Base-by-base conservation (phyloP, 2,329 filamentous ascomycete genomes). In the Aspergillus sp. region DNA sequence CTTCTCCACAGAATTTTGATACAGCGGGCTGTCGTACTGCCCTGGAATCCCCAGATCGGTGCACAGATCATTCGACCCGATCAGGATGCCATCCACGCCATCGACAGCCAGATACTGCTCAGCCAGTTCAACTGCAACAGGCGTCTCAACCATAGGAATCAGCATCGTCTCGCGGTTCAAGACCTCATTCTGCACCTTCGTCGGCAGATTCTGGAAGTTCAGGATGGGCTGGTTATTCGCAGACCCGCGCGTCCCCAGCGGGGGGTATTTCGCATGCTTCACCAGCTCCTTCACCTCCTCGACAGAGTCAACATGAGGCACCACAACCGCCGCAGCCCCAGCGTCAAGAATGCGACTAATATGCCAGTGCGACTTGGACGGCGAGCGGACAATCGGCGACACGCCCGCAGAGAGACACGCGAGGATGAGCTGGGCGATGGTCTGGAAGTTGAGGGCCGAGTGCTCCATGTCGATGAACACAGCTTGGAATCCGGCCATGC, bases 381-480 rank as follows among this genome's bases (percentile, higher is more conserved):
- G 77, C 1, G 71, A 70, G 9, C 77, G 76, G 6, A 79, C 77
- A 17, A 79, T 73, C 4, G 76, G 75, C 1, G 74, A 70, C 21
- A 79, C 69, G 11, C 74, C 74, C 41, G 69, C 75, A 51, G 72
- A 75, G 33, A 73, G 68, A 50, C 69, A 73, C 17, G 77, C 76
- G 6, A 77, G 68, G 51, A 72, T 71, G 11, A 79, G 67, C 56
- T 78, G 76, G 15, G 66, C 62, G 7, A 72, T 69, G 0, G 68
- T 64, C 58, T 71, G 69, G 19, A 80, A 63, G 55, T 73, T 69
- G 31, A 79, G 66, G 2, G 72, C 64, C 3, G 73, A 76, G 58
- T 80, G 78, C 44, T 80, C 77, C 74, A 80, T 76, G 53, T 80
- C 77, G 56, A 80, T 74, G 56, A 79, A 71, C 40, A 79, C 68